Evolutionary conservation across 805 yeast genomes (phyloP).

Genomic region (Ogataea glucozyma): DNA sequence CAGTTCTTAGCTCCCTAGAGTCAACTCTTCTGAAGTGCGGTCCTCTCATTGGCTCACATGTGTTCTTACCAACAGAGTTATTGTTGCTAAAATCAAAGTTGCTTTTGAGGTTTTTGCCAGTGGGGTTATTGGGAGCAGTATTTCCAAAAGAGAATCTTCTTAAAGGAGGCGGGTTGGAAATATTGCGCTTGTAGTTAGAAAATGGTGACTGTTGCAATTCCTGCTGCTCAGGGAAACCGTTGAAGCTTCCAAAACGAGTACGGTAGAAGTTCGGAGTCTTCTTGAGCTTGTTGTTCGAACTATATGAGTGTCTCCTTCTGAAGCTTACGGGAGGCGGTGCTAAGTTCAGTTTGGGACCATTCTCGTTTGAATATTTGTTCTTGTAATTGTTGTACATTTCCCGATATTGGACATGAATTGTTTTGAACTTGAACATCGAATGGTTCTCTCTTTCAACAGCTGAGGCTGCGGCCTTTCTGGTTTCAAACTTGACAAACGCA

Average conservation of each 20-base stretch:
- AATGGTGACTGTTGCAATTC: conserved; percentile 15
- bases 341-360: conserved; percentile 37
- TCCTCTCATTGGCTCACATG: conserved; percentile 7
- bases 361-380: conserved; percentile 31
- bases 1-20: conserved; percentile 12
- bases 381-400: conserved; percentile 49
- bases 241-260: conserved; percentile 20
- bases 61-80: conserved; percentile 8
- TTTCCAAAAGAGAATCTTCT: conserved; percentile 23
- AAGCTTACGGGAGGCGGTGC: conserved; percentile 85
- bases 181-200: conserved; percentile 9
- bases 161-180: conserved; percentile 17
- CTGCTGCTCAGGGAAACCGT: conserved; percentile 19
- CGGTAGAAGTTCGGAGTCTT: conserved; percentile 21
- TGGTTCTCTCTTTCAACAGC: conserved; percentile 88
- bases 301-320: conserved; percentile 41
- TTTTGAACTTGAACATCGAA: conserved; percentile 66
- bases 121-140: conserved; percentile 17
- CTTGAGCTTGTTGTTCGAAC: conserved; percentile 14
- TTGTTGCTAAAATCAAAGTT: conserved; percentile 18
- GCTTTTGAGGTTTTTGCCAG: conserved; percentile 18
- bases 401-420: conserved; percentile 84
- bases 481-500: conserved; percentile 69
- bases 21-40: conserved; percentile 7
- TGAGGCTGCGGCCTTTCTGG: conserved; percentile 75